These are phyloP conservation scores for Quercus alba DNA, from an alignment of 306 rosid species.

Conservation along the genomic window DNA sequence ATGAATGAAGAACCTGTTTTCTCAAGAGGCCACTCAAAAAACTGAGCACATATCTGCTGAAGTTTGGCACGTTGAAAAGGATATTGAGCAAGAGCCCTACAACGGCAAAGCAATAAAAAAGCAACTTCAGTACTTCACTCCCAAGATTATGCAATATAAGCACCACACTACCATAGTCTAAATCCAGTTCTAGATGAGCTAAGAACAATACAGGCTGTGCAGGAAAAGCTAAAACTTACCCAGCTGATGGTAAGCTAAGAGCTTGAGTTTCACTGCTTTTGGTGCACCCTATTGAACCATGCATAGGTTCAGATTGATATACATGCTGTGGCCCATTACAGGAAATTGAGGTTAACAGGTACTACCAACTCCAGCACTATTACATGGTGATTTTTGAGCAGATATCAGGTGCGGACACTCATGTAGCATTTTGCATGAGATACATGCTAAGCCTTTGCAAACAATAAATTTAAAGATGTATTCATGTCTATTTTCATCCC, in stretches of 20 bases:
- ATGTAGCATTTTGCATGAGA: not conserved
- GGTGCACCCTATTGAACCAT: constrained; percentile 9
- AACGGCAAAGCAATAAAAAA: constrained; percentile 15
- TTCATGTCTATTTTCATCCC: not conserved
- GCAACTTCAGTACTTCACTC: not conserved
- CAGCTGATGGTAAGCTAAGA: not conserved
- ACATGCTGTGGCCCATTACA: not conserved
- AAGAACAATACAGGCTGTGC: not conserved
- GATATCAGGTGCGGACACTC: not conserved
- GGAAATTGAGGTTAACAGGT: not conserved
- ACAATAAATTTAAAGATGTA: not conserved
- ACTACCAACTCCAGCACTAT: not conserved
- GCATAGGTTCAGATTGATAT: not conserved
- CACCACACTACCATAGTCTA: not conserved
- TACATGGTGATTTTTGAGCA: not conserved
- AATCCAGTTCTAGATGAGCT: not conserved
- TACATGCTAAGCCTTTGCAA: not conserved
- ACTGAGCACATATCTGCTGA: constrained; percentile 55
- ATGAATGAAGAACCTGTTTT: constrained; percentile 60
- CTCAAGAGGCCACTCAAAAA: constrained; percentile 68
- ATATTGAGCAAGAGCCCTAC: constrained; percentile 59
- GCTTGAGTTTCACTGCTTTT: not conserved
- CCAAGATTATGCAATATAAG: not conserved
- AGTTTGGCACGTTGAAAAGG: constrained; percentile 56
- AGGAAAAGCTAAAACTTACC: not conserved